Conservation (phyloP, 805 yeast genomes). For the Ogataea polymorpha region DNA sequence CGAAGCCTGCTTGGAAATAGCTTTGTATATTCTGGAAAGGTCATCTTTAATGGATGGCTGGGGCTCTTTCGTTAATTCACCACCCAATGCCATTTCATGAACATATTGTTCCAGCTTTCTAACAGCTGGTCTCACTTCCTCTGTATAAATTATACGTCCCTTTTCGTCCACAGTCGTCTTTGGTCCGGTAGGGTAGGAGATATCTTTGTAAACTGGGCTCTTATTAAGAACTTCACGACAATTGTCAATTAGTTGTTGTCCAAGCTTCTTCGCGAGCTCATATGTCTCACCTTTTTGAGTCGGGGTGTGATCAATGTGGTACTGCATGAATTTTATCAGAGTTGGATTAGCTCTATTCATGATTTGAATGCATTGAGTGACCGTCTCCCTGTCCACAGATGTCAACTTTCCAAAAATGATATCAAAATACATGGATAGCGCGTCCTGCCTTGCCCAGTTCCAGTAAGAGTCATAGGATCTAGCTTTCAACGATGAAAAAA, state of each 20-base stretch:
- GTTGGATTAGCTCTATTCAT: slow-evolving; percentile 97
- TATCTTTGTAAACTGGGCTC: slow-evolving; percentile 94
- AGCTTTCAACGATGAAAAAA: slow-evolving; percentile 88
- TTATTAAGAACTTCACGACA: slow-evolving; percentile 78
- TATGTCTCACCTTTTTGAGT: slow-evolving; percentile 88
- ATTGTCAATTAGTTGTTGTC: slow-evolving; percentile 92
- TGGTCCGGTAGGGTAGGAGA: slow-evolving; percentile 92
- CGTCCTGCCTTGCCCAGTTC: slow-evolving; percentile 99
- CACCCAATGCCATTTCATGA: slow-evolving; percentile 94
- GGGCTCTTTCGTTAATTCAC: slow-evolving; percentile 65
- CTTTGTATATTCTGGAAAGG: slow-evolving; percentile 76
- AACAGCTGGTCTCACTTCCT: slow-evolving; percentile 83
- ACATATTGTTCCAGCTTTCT: slow-evolving; percentile 96
- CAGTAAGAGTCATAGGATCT: slow-evolving; percentile 96
- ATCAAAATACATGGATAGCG: slow-evolving; percentile 88
- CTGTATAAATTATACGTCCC: slow-evolving; percentile 84
- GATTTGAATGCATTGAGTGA: slow-evolving; percentile 91
- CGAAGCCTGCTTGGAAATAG: slow-evolving; percentile 73
- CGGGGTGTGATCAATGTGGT: slow-evolving; percentile 81
- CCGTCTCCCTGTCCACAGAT: slow-evolving; percentile 92
- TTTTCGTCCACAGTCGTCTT: slow-evolving; percentile 81
- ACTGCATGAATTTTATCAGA: slow-evolving; percentile 94
- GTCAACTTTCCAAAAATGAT: slow-evolving; percentile 91
- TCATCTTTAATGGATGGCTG: slow-evolving; percentile 85
- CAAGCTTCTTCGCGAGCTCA: slow-evolving; percentile 82